These are phyloP conservation scores for Sporobolomyces pararoseus DNA, from an alignment of 768 basidiomycete species.

Conservation along the genomic window DNA sequence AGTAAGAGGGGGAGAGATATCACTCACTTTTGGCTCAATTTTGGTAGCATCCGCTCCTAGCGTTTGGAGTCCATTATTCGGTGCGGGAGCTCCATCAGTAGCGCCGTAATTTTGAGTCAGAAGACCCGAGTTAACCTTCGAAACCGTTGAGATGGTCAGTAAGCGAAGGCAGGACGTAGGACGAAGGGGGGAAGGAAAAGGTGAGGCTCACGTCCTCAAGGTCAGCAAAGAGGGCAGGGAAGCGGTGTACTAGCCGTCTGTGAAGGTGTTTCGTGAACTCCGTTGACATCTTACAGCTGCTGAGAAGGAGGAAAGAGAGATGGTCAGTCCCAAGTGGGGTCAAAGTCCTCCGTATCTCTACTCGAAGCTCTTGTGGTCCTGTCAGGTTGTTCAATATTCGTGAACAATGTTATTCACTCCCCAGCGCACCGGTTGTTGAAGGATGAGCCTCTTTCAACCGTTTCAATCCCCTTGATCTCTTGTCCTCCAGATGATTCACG, in stretches of 20 bases:
- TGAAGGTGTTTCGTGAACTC: constrained; percentile 27
- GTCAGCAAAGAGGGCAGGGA: constrained; percentile 32
- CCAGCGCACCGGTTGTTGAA: too few relatives aligned
- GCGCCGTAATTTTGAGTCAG: constrained; percentile 25
- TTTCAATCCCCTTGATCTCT: constrained; percentile 4
- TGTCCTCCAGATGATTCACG: neutral
- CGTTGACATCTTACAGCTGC: constrained; percentile 8
- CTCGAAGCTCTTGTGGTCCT: too few relatives aligned
- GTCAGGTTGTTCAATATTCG: too few relatives aligned
- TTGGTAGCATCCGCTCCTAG: constrained; percentile 35
- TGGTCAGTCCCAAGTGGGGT: neutral
- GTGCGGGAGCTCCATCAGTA: constrained; percentile 17
- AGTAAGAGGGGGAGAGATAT: neutral
- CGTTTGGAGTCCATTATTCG: constrained; percentile 28
- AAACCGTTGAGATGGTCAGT: neutral
- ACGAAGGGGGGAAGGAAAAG: neutral
- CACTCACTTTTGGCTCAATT: constrained; percentile 41
- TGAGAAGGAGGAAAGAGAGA: neutral
- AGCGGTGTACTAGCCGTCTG: constrained; percentile 29
- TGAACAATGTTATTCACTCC: too few relatives aligned
- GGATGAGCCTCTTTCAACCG: too few relatives aligned
- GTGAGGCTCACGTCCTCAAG: constrained; percentile 12
- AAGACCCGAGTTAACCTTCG: neutral
- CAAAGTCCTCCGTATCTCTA: too few relatives aligned
- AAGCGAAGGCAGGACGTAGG: too few relatives aligned